Evolutionary conservation across 306 rosid genomes (phyloP), one percentile per base, ranked within the genome.

Genomic region (Pterocarpus santalinus): DNA sequence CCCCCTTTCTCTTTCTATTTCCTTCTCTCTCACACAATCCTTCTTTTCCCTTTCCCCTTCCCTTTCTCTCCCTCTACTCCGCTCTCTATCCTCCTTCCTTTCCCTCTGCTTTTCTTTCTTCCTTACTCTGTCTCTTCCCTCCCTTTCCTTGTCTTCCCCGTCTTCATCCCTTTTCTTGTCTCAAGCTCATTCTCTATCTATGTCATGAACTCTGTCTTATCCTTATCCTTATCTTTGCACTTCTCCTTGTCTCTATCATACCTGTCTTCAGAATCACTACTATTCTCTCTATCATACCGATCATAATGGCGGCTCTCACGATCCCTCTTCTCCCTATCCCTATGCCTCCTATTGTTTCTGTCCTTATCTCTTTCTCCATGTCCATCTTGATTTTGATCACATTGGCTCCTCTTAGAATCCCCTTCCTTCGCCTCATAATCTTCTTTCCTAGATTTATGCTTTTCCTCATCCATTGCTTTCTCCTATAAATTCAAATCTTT

Each of bases 321-420:
- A 14, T 78, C 87, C 76, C 82, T 88, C 89, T 83, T 85, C 68
- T 87, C 90, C 84, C 85, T 83, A 33, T 88, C 97, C 68, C 88
- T 88, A 53, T 89, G 87, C 79, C 79, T 87, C 52, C 86, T 88
- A 22, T 87, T 86, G 15, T 67, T 84, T 86, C 80, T 86, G 67
- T 84, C 90, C 88, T 82, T 88, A 46, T 64, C 80, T 60, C 85
- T 84, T 77, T 89, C 94, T 63, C 86, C 83, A n/a, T n/a, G 5
- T 70, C 85, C 41, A 79, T 87, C n/a, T n/a, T n/a, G n/a, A n/a
- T n/a, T n/a, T n/a, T n/a, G n/a, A 22, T 87, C 90, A 14, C 87
- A 85, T 71, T 87, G 90, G 84, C 89, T 86, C 90, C 89, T 90
- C 90, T 90, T 92, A 33, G 88, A 78, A 75, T 89, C 92, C 61